Evolutionary conservation across 2,329 filamentous ascomycete genomes (phyloP).

Genomic region (Colletotrichum spaethianum): DNA sequence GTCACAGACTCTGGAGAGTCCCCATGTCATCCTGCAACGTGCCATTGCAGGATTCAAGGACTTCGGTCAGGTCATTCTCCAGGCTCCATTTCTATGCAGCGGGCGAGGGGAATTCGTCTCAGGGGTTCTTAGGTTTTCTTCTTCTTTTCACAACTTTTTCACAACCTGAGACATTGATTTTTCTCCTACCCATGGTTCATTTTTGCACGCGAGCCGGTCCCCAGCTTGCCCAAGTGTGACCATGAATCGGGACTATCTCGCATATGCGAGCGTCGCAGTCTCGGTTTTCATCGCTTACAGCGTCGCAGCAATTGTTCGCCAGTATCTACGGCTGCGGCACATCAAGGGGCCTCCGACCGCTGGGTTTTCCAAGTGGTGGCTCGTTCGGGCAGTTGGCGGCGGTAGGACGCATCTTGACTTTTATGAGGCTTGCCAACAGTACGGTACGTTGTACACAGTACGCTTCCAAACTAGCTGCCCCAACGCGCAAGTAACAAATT

Average conservation of each 20-base stretch:
- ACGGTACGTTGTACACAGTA: slow-evolving; percentile 47
- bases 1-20: not conserved
- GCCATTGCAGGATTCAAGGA: not conserved
- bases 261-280: slow-evolving; percentile 6
- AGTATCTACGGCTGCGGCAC: slow-evolving; percentile 56
- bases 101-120: not conserved
- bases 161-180: not conserved
- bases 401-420: slow-evolving; percentile 54
- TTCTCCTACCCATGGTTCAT: not conserved
- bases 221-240: not conserved
- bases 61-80: not conserved
- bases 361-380: slow-evolving; percentile 57
- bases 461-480: not conserved
- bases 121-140: not conserved
- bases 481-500: not conserved
- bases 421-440: slow-evolving; percentile 52
- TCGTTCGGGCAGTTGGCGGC: slow-evolving; percentile 49
- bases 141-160: too few relatives aligned
- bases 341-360: slow-evolving; percentile 56
- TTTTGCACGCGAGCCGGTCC: not conserved
- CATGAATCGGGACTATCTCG: slow-evolving; percentile 22
- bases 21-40: too few relatives aligned
- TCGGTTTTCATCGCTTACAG: slow-evolving; percentile 31
- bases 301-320: slow-evolving; percentile 42
- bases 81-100: not conserved